Conservation (phyloP, 768 basidiomycete species). For the Dioszegia crocea region DNA sequence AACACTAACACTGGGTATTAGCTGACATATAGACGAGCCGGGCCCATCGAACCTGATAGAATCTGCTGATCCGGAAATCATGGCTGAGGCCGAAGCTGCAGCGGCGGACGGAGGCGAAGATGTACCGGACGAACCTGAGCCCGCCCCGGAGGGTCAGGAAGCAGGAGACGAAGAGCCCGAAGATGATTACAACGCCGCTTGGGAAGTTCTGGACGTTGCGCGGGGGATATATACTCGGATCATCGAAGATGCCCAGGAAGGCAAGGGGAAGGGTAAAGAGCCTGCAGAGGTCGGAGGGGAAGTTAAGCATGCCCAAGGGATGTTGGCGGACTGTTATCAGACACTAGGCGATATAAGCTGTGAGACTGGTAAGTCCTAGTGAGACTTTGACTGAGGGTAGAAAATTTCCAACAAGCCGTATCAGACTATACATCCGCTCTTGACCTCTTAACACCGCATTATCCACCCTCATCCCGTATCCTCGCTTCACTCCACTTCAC, state of each 20-base stretch:
- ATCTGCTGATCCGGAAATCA: constrained; percentile 14
- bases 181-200: constrained; percentile 96
- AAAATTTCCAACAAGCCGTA: constrained; percentile 94
- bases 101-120: constrained; percentile 7
- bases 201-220: constrained; percentile 95
- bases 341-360: constrained; percentile 91
- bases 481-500: constrained; percentile 93
- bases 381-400: constrained; percentile 52
- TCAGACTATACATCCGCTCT: constrained; percentile 78
- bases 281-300: constrained; percentile 47
- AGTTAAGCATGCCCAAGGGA: constrained; percentile 34
- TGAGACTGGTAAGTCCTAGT: constrained; percentile 72
- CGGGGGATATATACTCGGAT: constrained; percentile 69
- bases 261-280: constrained; percentile 47
- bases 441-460: constrained; percentile 64
- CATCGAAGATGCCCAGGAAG: neutral
- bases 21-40: constrained; percentile 11
- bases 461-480: constrained; percentile 84
- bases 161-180: constrained; percentile 60
- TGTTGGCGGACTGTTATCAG: constrained; percentile 86
- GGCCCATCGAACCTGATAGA: constrained; percentile 15
- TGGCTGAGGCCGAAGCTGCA: constrained; percentile 4
- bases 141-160: constrained; percentile 20
- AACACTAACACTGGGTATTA: neutral
- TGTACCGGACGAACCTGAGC: constrained; percentile 1